Evolutionary conservation across 2,329 filamentous ascomycete species (phyloP), one percentile per base, ranked within the genome.

Genomic region (Beauveria sp.): DNA sequence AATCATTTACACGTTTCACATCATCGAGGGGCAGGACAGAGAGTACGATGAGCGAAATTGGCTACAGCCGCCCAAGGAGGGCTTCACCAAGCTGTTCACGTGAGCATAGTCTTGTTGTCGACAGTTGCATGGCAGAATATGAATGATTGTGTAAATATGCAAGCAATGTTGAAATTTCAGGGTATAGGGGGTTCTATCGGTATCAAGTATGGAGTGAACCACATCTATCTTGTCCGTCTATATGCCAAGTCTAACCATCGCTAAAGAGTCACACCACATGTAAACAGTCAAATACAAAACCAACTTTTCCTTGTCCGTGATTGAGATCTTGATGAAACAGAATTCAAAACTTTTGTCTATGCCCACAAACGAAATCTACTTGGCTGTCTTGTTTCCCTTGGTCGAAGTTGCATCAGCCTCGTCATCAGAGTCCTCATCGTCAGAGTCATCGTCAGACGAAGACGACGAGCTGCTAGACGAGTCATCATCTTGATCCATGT

Each of bases 1-100:
- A 66, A 96, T 95, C 71, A 96, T 97, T 59, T 99, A 98, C 75
- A 98, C 95, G 0, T 99, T 98, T 73, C 95, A 99, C 78, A 85
- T 96, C 62, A 98, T 98, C 70, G 95, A 98, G 76, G 90, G 89
- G 0, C 83, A 88, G 22, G 81, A 75, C 0, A 79, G 86, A 49
- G 79, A 77, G 60, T 99, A 98, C 73, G 95, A 98, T 74, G 82
- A 83, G 75, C 81, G 82, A 75, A 99, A 99, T 75, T 98, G 95
- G 95, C 75, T 99, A 73, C 93, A 97, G 77, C 91, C 93, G 62
- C 88, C 91, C 0, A 78, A 80, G 46, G 83, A 84, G 47, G 93
- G 91, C 0, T 97, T 99, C 71, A 93, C 89, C 7, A 88, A 76
- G 71, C 70, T 93, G 64, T 86, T 78, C 53, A 65, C 67, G 3